Base-by-base conservation (phyloP, 2,329 filamentous ascomycete genomes). In the Ilyonectria robusta region DNA sequence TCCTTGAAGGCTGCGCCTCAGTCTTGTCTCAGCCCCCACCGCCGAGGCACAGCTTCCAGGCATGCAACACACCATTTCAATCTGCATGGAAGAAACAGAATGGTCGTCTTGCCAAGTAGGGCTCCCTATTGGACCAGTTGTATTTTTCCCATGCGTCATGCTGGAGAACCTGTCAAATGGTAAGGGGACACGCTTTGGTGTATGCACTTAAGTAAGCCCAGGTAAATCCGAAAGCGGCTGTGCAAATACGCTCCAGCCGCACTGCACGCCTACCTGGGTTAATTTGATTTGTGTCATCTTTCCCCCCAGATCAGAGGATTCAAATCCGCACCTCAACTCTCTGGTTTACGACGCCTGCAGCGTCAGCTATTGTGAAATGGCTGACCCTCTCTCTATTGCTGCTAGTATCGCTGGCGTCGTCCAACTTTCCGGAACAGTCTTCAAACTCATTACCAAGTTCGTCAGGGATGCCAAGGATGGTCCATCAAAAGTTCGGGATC, bases 341-440 rank as follows among this genome's bases (percentile, higher is more conserved):
- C n/a, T n/a, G 17, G 37, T 13, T 40, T n/a, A 13, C 13, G 2
- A n/a, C 6, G n/a, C 40, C 1, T 42, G 15, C 17, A n/a, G 40
- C n/a, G n/a, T 42, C 15, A 42, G 15, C 17, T 17, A 42, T 17
- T 6, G 8, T 5, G 5, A 42, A 17, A 42, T 42, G 17, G 40
- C 40, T 3, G 40, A 42, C 8, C 15, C 15, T 6, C 40, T 42
- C 8, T 42, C 40, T n/a, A n/a, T 42, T 8, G 53, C 58, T 26
- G 35, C 58, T 21, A 60, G 47, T 6, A 46, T 60, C 26, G 47
- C 47, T 23, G 58, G 58, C 17, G 11, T 60, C 47, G 58, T 44
- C 15, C 47, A 60, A 23, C n/a, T 60, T 9, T 21, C 58, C 2
- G 58, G 58, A 4, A 23, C 58, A 2, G 58, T 60, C 4, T 60